These are phyloP conservation scores for Imleria badia DNA, from an alignment of 768 basidiomycete genomes.

Conservation along the genomic window DNA sequence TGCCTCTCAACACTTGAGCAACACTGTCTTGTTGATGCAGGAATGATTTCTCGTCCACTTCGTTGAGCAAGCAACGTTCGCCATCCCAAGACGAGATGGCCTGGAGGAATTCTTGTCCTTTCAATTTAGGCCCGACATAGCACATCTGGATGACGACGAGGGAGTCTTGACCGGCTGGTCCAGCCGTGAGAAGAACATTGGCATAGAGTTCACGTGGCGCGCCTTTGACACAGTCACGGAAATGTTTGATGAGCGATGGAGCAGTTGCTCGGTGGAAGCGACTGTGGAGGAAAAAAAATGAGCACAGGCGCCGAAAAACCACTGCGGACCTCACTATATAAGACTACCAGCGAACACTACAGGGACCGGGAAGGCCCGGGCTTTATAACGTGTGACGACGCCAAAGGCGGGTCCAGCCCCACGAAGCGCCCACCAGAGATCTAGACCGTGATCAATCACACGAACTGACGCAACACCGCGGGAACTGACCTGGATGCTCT, in stretches of 20 bases:
- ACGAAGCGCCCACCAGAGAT: constrained; percentile 86
- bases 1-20: constrained; percentile 84
- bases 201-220: constrained; percentile 87
- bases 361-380: constrained; percentile 84
- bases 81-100: constrained; percentile 90
- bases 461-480: not conserved
- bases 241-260: constrained; percentile 85
- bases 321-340: constrained; percentile 65
- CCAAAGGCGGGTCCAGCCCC: constrained; percentile 84
- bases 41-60: constrained; percentile 89
- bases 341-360: constrained; percentile 91
- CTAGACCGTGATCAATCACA: constrained; percentile 36
- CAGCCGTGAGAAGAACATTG: constrained; percentile 88
- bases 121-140: constrained; percentile 73
- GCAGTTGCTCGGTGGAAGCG: constrained; percentile 87
- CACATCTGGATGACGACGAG: constrained; percentile 92
- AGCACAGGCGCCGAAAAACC: not conserved
- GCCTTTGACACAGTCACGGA: constrained; percentile 89
- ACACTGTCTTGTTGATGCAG: constrained; percentile 89
- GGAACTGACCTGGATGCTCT: constrained; percentile 59
- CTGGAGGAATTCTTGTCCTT: constrained; percentile 74
- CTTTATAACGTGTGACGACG: constrained; percentile 86
- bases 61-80: constrained; percentile 81
- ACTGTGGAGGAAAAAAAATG: constrained; percentile 40
- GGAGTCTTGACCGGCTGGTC: constrained; percentile 79